Evolutionary conservation across 108 stramenopile species (phyloP).

Genomic region (Mediolabrus comicus): DNA sequence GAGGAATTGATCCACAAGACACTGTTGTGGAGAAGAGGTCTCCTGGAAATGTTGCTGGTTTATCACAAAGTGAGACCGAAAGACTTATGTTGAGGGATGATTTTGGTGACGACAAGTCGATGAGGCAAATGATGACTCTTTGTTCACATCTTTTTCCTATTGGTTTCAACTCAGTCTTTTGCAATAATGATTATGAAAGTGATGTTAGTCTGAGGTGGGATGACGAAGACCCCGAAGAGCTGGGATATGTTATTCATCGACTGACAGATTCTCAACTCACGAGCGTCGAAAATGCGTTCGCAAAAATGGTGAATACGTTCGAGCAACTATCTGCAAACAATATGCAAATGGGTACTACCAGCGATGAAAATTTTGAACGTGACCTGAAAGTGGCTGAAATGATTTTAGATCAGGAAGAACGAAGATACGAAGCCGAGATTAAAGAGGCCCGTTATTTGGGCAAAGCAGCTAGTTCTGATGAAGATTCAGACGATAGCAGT

Average conservation of each 20-base stretch:
- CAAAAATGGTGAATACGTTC: conserved; percentile 55
- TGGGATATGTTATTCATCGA: conserved; percentile 75
- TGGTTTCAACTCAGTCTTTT: conserved; percentile 43
- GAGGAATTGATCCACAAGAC: conserved; percentile 5
- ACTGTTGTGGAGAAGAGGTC: conserved; percentile 1
- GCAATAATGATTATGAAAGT: conserved; percentile 7
- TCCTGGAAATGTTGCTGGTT: background rate
- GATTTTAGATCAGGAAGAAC: conserved; percentile 57
- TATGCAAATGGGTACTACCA: conserved; percentile 12
- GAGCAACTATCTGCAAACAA: conserved; percentile 42
- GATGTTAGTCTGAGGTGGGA: conserved; percentile 58
- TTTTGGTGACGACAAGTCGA: conserved; percentile 36
- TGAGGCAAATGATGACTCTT: conserved; percentile 66
- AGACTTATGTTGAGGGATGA: conserved; percentile 14
- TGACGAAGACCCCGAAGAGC: conserved; percentile 74
- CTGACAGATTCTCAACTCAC: conserved; percentile 59
- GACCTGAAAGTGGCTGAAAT: conserved; percentile 74
- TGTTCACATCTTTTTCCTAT: conserved; percentile 74
- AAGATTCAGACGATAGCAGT: conserved; percentile 17
- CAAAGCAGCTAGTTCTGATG: conserved; percentile 13
- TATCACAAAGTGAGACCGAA: conserved; percentile 7
- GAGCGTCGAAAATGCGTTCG: conserved; percentile 69
- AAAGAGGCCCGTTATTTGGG: conserved; percentile 1
- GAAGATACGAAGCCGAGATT: conserved; percentile 14
- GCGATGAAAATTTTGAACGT: conserved; percentile 64